These are phyloP conservation scores for Trematosphaeria pertusa DNA, from an alignment of 2,329 filamentous ascomycete genomes.

Conservation along the genomic window DNA sequence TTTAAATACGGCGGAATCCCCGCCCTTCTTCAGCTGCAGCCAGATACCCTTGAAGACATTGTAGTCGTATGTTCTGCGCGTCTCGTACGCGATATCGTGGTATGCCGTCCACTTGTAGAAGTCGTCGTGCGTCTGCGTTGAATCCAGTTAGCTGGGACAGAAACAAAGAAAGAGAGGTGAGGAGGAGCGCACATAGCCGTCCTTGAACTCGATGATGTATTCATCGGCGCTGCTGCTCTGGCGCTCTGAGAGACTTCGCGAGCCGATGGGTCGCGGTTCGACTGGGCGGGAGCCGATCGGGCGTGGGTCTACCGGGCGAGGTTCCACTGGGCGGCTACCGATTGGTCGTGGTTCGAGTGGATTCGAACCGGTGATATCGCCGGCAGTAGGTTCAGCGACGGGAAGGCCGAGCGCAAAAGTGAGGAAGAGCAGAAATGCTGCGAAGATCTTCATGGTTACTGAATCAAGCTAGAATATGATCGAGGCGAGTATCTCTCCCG, in stretches of 20 bases:
- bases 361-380: background rate
- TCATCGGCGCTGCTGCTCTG: background rate
- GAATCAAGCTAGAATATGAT: too few species aligned
- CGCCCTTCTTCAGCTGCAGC: background rate
- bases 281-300: background rate
- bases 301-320: background rate
- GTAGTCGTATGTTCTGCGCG: background rate
- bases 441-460: background rate
- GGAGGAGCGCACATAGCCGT: background rate
- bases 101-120: background rate
- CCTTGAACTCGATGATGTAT: background rate
- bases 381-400: background rate
- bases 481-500: too few species aligned
- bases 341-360: background rate
- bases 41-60: background rate
- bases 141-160: too few species aligned
- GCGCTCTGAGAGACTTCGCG: background rate
- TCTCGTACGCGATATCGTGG: background rate
- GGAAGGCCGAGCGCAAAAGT: background rate
- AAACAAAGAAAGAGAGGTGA: background rate
- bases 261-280: background rate
- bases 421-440: background rate
- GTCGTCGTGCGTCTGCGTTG: background rate
- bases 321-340: background rate
- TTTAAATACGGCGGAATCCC: background rate